Evolutionary conservation across 179 eudicot species (phyloP), one percentile per base, ranked within the genome.

Genomic region (Corrigiola litoralis): DNA sequence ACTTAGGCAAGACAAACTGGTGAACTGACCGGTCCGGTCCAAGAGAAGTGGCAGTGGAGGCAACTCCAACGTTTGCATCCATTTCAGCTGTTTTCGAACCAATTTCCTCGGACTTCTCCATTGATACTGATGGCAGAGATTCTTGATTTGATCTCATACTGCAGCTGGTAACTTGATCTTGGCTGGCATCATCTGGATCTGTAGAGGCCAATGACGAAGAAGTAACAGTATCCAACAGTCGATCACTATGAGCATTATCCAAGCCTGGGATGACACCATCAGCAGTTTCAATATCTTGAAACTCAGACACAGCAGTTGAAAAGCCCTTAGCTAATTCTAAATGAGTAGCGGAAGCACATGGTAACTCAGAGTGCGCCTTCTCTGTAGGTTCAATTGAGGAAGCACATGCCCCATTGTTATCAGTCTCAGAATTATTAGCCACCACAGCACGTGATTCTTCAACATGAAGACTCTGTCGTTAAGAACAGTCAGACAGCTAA

Each of bases 61-160:
- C 73, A 64, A 52, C 76, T 23, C 80, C 81, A 67, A 84, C 79
- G 75, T 58, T 75, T 65, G 70, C 68, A 41, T 94, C 99, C n/a
- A 73, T 72, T 44, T 66, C 59, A 42, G 76, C 81, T 65, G 90
- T 74, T 80, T 82, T 89, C 55, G 92, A 84, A 66, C 96, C 86
- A 68, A 77, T 87, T 77, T 90, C 99, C 76, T 94, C 99, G 58
- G 99, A 91, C 78, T 70, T 83, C 59, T 90, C 99, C 31, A 86
- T 83, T 63, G 97, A 90, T 41, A 83, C 34, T 23, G 97, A 91
- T 42, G 87, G 88, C 67, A 75, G 64, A 55, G 80, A 51, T 69
- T 95, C 99, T 31, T 65, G 2, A 27, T 76, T 48, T 53, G 78
- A 56, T 56, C 61, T 54, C 61, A 50, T 75, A 55, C 71, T 80